A percentile compares a stretch with the other conserved stretches of the same genome.
Conservation (phyloP, 2,329 filamentous ascomycete species). For the Fusarium sp. region DNA sequence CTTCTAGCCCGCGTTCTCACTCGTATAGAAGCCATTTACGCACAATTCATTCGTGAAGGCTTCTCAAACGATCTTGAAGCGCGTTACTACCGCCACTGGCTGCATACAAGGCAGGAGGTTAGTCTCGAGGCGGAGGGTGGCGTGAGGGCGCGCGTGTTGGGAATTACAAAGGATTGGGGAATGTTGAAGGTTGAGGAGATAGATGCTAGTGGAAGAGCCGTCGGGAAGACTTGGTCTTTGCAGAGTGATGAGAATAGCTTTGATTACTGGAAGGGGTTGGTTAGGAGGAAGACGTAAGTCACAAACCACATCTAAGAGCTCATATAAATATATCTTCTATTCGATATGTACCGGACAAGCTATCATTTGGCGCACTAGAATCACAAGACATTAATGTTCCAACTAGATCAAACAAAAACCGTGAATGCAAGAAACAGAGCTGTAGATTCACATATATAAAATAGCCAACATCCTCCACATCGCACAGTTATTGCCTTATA, state of each 20-base stretch:
- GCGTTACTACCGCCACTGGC: conserved; percentile 84
- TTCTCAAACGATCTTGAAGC: conserved; percentile 79
- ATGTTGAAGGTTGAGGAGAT: conserved; percentile 87
- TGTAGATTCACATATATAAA: background rate
- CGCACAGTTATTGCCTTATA: background rate
- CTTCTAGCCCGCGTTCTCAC: conserved; percentile 85
- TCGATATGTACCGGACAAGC: too few species aligned
- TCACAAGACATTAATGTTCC: too few species aligned
- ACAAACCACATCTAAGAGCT: too few species aligned
- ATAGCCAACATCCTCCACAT: background rate
- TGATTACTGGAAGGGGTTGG: conserved; percentile 91
- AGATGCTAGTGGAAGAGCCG: conserved; percentile 75
- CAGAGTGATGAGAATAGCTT: conserved; percentile 99
- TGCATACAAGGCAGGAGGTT: conserved; percentile 79
- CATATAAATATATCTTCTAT: too few species aligned
- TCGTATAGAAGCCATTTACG: conserved; percentile 81
- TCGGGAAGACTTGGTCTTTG: conserved; percentile 82
- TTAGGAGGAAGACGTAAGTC: conserved; percentile 78
- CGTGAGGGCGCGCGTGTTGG: conserved; percentile 78
- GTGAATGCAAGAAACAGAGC: background rate
- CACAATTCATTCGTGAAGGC: conserved; percentile 77
- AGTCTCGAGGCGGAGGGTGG: conserved; percentile 85
- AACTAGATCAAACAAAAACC: too few species aligned
- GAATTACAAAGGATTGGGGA: conserved; percentile 93
- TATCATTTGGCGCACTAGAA: too few species aligned